Conservation (phyloP, 73 alveolate genomes). For the Paramecium sexaurelia region DNA sequence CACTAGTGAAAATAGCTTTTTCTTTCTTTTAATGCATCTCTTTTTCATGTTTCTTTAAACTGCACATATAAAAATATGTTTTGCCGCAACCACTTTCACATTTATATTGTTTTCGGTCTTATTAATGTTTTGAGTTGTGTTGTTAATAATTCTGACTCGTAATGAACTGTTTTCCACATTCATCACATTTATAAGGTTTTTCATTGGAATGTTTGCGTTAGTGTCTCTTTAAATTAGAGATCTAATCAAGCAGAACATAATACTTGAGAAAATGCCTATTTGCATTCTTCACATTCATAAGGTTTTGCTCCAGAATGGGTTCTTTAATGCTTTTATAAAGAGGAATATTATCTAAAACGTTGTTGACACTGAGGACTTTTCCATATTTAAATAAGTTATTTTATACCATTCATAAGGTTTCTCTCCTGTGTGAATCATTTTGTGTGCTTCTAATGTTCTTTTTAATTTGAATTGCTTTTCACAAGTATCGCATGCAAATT, state of each 20-base stretch:
- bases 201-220: slow-evolving; percentile 91
- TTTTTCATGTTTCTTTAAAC: slow-evolving; percentile 61
- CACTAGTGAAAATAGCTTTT: not conserved
- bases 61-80: slow-evolving; percentile 53
- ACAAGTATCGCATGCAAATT: slow-evolving; percentile 73
- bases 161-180: slow-evolving; percentile 64
- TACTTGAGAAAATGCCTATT: slow-evolving; percentile 75
- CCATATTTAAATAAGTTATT: not conserved
- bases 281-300: slow-evolving; percentile 86
- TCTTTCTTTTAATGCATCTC: not conserved
- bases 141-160: slow-evolving; percentile 36
- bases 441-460: slow-evolving; percentile 37
- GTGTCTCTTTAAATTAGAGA: slow-evolving; percentile 91
- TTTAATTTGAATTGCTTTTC: slow-evolving; percentile 21
- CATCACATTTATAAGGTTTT: slow-evolving; percentile 91
- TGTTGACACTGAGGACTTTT: slow-evolving; percentile 54
- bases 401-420: slow-evolving; percentile 53
- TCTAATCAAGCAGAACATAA: slow-evolving; percentile 46
- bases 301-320: slow-evolving; percentile 95
- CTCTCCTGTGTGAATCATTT: slow-evolving; percentile 61
- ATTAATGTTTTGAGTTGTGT: slow-evolving; percentile 29
- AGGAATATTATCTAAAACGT: slow-evolving; percentile 68
- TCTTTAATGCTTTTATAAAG: slow-evolving; percentile 74
- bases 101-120: slow-evolving; percentile 32
- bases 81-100: slow-evolving; percentile 65